Evolutionary conservation across 108 stramenopile species (phyloP), one percentile per base, ranked within the genome.

Genomic region (Nitzschia putrida): DNA sequence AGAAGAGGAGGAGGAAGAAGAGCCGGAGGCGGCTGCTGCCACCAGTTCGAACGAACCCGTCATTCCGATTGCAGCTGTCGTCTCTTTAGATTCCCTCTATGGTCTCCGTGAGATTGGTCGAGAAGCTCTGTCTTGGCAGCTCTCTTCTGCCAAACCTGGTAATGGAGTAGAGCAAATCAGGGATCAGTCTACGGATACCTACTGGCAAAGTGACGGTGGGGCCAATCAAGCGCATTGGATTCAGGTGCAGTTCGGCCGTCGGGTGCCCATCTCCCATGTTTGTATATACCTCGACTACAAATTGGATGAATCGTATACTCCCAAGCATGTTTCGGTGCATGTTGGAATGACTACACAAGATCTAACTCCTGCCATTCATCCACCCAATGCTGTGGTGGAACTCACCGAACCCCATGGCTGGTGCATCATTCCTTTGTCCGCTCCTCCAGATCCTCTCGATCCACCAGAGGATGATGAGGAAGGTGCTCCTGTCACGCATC

Each of bases 111-210:
- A 92, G 69, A 90, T 95, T 41, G 91, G 91, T 4, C 60, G 72
- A 24, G 84, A 96, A 69, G 97, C 95, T 0, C 70, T 92, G 5
- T 87, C 81, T 18, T 99, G 97, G 96, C 83, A 93, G 39, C 76
- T 99, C 0, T 86, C 87, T 26, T 91, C 94, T 8, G 96, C 97
- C 63, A 99, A 99, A 74, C 97, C 98, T 12, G 97, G 97, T 14
- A 99, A 98, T 72, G 97, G 97, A 1, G 95, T 99, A 8, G 96
- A 96, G 55, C 97, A 98, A 81, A 74, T 99, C 8, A 76, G 91
- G 39, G 91, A 95, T 67, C 71, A 73, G 6, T 79, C 71, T 68
- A 56, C 74, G 13, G 91, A 95, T 29, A 96, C 96, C 0, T 98
- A 98, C 63, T 99, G 98, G 97, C 98, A 99, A 69, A 86, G 77